phyloP scores from a whole-genome alignment of 2,329 filamentous ascomycete species.

The Ascochyta fabae region DNA sequence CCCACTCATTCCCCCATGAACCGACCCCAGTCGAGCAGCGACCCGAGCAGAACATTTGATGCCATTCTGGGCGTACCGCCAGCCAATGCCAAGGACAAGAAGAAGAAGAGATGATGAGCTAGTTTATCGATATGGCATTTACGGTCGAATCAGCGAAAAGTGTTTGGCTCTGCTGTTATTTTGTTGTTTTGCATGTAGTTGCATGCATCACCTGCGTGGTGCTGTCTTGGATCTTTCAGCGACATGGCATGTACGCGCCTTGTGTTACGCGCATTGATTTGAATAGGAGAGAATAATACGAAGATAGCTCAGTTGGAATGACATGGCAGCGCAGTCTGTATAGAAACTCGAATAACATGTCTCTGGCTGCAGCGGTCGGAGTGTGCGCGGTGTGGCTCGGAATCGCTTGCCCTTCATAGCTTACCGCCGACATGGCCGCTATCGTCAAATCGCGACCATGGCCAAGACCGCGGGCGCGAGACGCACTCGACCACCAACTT shows the following conservation, averaged over 20 bases:
- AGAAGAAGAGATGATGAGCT: slow-evolving; percentile 35
- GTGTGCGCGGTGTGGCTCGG: not conserved
- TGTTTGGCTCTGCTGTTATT: not conserved
- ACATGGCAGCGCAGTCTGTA: not conserved
- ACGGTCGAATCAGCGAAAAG: slow-evolving; percentile 7
- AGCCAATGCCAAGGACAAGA: slow-evolving; percentile 36
- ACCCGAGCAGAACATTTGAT: slow-evolving; percentile 58
- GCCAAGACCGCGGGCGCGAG: not conserved
- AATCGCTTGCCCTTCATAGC: slow-evolving; percentile 4
- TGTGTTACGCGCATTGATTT: slow-evolving; percentile 1
- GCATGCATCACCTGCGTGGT: slow-evolving; percentile 3
- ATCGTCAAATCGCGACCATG: not conserved
- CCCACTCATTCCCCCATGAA: slow-evolving; percentile 29
- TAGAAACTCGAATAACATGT: not conserved
- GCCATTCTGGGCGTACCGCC: slow-evolving; percentile 50
- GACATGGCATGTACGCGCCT: slow-evolving; percentile 8
- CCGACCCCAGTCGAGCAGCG: slow-evolving; percentile 42
- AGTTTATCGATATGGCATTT: not conserved
- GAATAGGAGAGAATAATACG: slow-evolving; percentile 5
- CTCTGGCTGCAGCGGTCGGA: not conserved
- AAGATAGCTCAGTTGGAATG: slow-evolving; percentile 4
- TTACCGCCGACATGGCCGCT: slow-evolving; percentile 13
- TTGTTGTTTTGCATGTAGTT: not conserved
- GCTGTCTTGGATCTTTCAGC: slow-evolving; percentile 8
- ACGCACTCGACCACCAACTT: not conserved